Evolutionary conservation across 257 asterid species (phyloP).

Genomic region (Solanum appendiculatum): DNA sequence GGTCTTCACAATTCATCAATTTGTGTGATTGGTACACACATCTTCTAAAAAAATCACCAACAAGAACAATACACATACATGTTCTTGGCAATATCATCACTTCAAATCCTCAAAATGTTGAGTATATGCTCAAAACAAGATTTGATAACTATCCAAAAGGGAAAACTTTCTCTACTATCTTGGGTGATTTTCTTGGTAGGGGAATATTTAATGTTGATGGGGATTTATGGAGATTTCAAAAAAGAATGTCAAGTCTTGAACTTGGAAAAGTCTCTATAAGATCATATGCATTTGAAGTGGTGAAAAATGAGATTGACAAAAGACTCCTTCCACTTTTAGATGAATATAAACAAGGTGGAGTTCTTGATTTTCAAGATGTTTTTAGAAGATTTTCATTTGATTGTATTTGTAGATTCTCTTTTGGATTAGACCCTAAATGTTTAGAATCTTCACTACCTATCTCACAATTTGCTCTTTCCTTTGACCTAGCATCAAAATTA

Average conservation of each 20-base stretch:
- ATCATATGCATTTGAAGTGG: slow-evolving; percentile 29
- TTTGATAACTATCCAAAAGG: slow-evolving; percentile 38
- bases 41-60: slow-evolving; percentile 44
- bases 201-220: slow-evolving; percentile 47
- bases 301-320: slow-evolving; percentile 21
- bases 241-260: slow-evolving; percentile 30
- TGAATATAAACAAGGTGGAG: not conserved
- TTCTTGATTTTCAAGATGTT: slow-evolving; percentile 33
- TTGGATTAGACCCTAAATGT: slow-evolving; percentile 39
- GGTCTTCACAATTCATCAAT: slow-evolving; percentile 36
- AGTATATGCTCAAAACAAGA: slow-evolving; percentile 30
- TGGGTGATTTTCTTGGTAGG: slow-evolving; percentile 38
- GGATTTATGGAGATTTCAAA: slow-evolving; percentile 32
- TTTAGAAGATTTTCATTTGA: slow-evolving; percentile 32
- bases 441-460: slow-evolving; percentile 23
- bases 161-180: slow-evolving; percentile 28
- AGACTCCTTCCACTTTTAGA: slow-evolving; percentile 28
- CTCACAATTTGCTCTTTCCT: slow-evolving; percentile 26
- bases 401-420: slow-evolving; percentile 35
- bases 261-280: slow-evolving; percentile 16
- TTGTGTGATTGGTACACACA: slow-evolving; percentile 76
- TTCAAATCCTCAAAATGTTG: slow-evolving; percentile 30
- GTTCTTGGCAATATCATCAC: slow-evolving; percentile 50
- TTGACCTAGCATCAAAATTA: slow-evolving; percentile 32
- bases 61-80: slow-evolving; percentile 51